Evolutionary conservation across 208 protist genomes (phyloP).

Genomic region (Leishmania lainsoni): DNA sequence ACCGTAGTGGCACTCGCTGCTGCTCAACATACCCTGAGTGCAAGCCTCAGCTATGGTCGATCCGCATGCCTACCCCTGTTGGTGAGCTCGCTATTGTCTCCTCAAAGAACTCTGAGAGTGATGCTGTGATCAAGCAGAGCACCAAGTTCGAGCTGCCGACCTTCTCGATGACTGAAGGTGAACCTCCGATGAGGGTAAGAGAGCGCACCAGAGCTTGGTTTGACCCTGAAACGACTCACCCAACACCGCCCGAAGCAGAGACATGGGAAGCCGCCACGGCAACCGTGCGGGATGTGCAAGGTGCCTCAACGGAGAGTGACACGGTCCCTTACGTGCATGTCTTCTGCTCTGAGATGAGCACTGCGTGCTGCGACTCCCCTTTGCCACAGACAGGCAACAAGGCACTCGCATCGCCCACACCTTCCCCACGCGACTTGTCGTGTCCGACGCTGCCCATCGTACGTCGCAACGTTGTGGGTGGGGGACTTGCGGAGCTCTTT

Average conservation of each 20-base stretch:
- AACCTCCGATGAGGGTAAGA: neutral
- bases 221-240: neutral
- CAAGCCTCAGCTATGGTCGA: neutral
- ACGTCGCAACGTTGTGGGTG: constrained; percentile 62
- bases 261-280: constrained; percentile 19
- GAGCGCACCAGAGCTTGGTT: neutral
- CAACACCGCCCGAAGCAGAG: neutral
- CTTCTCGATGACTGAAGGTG: neutral
- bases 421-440: neutral
- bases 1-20: neutral
- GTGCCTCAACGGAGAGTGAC: too few species aligned
- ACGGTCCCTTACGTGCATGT: constrained; percentile 1
- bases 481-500: constrained; percentile 60
- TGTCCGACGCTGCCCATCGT: neutral
- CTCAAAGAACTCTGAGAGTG: neutral
- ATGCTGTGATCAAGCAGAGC: neutral
- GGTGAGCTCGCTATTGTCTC: neutral
- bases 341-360: neutral
- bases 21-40: neutral
- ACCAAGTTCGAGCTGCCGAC: constrained; percentile 1
- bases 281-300: neutral
- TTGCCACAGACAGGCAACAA: neutral
- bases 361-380: neutral
- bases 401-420: neutral
- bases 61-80: constrained; percentile 12